phyloP scores from a whole-genome alignment of 2,329 filamentous ascomycete genomes.

The Arthrobotrys pseudoclavata region DNA sequence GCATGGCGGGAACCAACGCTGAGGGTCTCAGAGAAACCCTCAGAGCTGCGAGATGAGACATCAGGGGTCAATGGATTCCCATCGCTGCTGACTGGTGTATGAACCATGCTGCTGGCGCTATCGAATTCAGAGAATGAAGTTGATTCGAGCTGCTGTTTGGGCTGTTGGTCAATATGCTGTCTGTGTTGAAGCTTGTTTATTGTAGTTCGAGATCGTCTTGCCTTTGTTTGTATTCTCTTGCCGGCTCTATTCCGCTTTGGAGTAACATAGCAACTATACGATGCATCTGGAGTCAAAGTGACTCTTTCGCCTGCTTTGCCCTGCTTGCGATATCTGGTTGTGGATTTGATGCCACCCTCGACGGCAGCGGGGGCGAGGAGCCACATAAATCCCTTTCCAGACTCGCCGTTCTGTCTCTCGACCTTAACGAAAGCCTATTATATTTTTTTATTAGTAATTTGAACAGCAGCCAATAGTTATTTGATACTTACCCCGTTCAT shows the following conservation, averaged over 20 bases:
- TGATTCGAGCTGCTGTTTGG: conserved; percentile 32
- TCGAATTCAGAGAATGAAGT: conserved; percentile 33
- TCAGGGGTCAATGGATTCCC: conserved; percentile 53
- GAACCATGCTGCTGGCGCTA: conserved; percentile 2
- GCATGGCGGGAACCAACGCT: conserved; percentile 51
- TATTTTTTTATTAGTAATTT: conserved; percentile 35
- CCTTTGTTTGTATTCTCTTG: conserved; percentile 54
- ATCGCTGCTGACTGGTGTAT: conserved; percentile 35
- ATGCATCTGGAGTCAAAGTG: conserved; percentile 37
- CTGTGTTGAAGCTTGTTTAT: conserved; percentile 48
- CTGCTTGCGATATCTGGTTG: conserved; percentile 79
- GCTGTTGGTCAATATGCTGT: conserved; percentile 52
- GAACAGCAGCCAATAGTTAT: neutral
- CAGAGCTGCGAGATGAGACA: conserved; percentile 41
- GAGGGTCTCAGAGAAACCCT: conserved; percentile 52
- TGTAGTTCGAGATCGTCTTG: conserved; percentile 41
- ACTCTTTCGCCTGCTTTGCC: conserved; percentile 35
- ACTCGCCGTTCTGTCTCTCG: conserved; percentile 63
- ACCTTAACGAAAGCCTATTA: conserved; percentile 68
- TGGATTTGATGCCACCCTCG: conserved; percentile 81
- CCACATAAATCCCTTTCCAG: conserved; percentile 71
- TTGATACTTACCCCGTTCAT: conserved; percentile 84
- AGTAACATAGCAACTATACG: conserved; percentile 40
- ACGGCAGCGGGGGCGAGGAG: conserved; percentile 79
- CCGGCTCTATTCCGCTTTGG: conserved; percentile 51